Conservation (phyloP, 2,329 filamentous ascomycete genomes). For the Atkinsonella texensis region DNA sequence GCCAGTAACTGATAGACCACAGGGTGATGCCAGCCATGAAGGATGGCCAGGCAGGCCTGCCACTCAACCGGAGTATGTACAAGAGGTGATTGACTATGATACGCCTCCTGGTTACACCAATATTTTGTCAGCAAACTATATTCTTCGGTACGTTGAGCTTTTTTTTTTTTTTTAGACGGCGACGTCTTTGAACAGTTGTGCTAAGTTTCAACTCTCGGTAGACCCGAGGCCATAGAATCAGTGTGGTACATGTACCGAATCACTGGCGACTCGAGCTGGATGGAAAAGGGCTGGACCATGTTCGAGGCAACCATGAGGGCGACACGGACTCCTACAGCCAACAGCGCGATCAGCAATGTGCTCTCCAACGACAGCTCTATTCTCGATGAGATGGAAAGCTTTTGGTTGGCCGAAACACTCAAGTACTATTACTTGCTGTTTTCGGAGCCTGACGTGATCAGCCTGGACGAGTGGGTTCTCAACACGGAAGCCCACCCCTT, state of each 20-base stretch:
- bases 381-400: slow-evolving; percentile 67
- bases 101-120: slow-evolving; percentile 39
- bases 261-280: slow-evolving; percentile 63
- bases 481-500: slow-evolving; percentile 54
- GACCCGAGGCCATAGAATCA: slow-evolving; percentile 77
- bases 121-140: slow-evolving; percentile 39
- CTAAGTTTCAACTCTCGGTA: slow-evolving; percentile 16
- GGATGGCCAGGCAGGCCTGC: slow-evolving; percentile 23
- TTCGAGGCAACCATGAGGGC: slow-evolving; percentile 58
- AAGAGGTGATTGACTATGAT: slow-evolving; percentile 29
- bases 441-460: slow-evolving; percentile 42
- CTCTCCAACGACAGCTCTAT: slow-evolving; percentile 27
- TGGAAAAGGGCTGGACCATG: slow-evolving; percentile 80
- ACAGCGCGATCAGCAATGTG: slow-evolving; percentile 60
- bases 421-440: slow-evolving; percentile 70
- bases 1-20: not conserved
- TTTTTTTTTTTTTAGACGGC: slow-evolving; percentile 14
- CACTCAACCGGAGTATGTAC: slow-evolving; percentile 43
- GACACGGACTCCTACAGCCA: slow-evolving; percentile 53
- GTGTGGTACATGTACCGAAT: slow-evolving; percentile 88
- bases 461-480: slow-evolving; percentile 53
- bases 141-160: slow-evolving; percentile 40
- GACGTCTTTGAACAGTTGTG: no score
- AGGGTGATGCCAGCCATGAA: not conserved
- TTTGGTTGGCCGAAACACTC: slow-evolving; percentile 63